Evolutionary conservation across 2,329 filamentous ascomycete species (phyloP).

Genomic region (Phaeosphaeriaceae sp.): DNA sequence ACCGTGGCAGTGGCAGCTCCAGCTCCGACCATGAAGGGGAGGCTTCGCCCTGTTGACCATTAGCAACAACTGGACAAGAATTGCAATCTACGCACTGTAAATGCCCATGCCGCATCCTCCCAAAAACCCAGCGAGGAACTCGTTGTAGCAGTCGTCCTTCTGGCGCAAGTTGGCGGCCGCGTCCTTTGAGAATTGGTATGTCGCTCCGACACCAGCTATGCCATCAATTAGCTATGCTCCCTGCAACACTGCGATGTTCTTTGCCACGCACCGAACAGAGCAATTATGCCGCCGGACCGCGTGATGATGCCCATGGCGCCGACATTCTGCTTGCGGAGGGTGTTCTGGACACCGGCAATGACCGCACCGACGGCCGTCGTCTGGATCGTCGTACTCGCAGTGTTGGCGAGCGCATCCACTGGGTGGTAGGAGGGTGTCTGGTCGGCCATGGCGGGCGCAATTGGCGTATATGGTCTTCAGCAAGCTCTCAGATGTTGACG

Average conservation of each 20-base stretch:
- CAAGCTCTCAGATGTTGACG: conserved; percentile 15
- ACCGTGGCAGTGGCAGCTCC: conserved; percentile 65
- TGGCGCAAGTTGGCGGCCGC: conserved; percentile 84
- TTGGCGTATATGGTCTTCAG: conserved; percentile 32
- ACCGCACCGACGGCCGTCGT: conserved; percentile 73
- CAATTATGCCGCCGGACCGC: conserved; percentile 77
- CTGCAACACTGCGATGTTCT: not conserved
- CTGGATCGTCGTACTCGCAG: conserved; percentile 69
- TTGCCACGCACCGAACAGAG: conserved; percentile 64
- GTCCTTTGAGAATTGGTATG: conserved; percentile 78
- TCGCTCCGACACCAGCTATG: conserved; percentile 73
- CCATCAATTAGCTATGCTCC: conserved; percentile 34
- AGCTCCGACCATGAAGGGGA: conserved; percentile 74
- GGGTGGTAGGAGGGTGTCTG: conserved; percentile 65
- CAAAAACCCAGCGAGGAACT: conserved; percentile 77
- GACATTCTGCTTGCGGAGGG: conserved; percentile 81
- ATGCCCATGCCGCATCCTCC: conserved; percentile 76
- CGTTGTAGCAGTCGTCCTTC: conserved; percentile 80
- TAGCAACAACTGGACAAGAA: conserved; percentile 19
- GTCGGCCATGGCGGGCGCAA: conserved; percentile 46
- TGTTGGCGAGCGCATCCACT: conserved; percentile 74
- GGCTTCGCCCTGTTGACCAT: conserved; percentile 62
- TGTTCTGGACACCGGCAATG: conserved; percentile 83
- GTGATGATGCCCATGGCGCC: conserved; percentile 83
- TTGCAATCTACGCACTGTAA: conserved; percentile 63